Base-by-base conservation (phyloP, 2,329 filamentous ascomycete species). In the Calonectria pseudoturangicola region DNA sequence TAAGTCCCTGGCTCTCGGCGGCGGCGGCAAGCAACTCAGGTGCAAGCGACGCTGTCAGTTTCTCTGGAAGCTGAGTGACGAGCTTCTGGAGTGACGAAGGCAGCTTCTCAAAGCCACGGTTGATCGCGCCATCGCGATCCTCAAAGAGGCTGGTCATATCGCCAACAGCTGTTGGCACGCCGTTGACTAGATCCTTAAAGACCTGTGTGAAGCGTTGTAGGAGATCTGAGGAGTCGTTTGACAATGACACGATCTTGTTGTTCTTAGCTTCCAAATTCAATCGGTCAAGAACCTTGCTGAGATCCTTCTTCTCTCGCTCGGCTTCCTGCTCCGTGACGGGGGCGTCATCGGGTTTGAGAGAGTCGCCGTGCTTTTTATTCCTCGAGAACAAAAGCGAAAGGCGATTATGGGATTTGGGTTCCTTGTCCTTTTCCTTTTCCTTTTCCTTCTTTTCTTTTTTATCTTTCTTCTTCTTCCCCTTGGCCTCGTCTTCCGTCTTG, bases 141-240 rank as follows among this genome's bases (percentile, higher is more conserved):
- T 92, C 89, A 51, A 93, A 83, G 27, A 93, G 88, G 16, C 81
- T 79, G 3, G 87, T 92, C n/a, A 99, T 92, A 82, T 99, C 97
- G 81, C 93, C 90, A 83, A 97, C 98, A 3, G 97, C 97, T 0
- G 96, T 98, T 3, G 97, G 97, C 2, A 95, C 97, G 74, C 97
- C 97, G 82, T 95, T 96, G 79, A 97, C 91, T 18, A 98, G 90
- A 82, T 99, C 97, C 82, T 96, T 97, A 81, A 99, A 93, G 41
- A 98, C 93, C 69, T 95, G 88, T 1, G 95, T 97, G 88, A 99
- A 99, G 74, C 93, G 92, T 67, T 92, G 90, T 65, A 98, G 90
- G 36, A 98, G 89, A 75, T 95, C 93, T 73, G 95, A 92, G 0
- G 95, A 96, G 78, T 98, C 95, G 72, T 92, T 90, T n/a, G 94